Conservation (phyloP, 148 eudicot genomes). For the Salicornia ramosissima region DNA sequence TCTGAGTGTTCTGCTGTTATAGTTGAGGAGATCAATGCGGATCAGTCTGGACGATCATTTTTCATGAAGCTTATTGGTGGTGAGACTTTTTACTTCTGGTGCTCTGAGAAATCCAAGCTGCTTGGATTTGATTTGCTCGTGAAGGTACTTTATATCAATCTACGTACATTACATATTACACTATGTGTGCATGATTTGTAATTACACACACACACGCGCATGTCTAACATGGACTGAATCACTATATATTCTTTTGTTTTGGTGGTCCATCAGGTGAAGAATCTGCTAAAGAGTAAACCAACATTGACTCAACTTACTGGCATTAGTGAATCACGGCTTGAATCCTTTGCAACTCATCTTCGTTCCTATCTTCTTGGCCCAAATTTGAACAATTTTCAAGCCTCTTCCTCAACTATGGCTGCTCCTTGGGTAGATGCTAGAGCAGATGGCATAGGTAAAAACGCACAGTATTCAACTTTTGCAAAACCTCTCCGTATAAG, state of each 20-base stretch:
- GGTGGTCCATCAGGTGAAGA: constrained; percentile 55
- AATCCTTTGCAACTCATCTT: constrained; percentile 66
- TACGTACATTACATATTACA: neutral
- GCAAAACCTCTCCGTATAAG: constrained; percentile 42
- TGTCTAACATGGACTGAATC: neutral
- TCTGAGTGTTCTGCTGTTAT: constrained; percentile 41
- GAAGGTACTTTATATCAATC: constrained; percentile 42
- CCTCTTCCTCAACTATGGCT: constrained; percentile 22
- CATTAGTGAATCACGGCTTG: constrained; percentile 76
- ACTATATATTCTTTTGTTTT: neutral
- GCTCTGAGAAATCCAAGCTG: constrained; percentile 75
- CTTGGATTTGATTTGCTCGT: constrained; percentile 67
- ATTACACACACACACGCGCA: neutral
- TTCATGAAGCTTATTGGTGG: constrained; percentile 39
- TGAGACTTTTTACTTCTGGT: constrained; percentile 68
- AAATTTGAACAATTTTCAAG: constrained; percentile 30
- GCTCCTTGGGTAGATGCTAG: constrained; percentile 24
- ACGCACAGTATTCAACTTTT: constrained; percentile 26
- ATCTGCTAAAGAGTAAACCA: constrained; percentile 65
- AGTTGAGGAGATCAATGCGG: constrained; percentile 63
- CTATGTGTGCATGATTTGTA: neutral
- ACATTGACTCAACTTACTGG: constrained; percentile 80
- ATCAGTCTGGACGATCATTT: constrained; percentile 82
- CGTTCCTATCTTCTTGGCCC: constrained; percentile 62
- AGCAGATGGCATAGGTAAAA: constrained; percentile 20